Conservation (phyloP, 1,284 basidiomycete species). For the Fistulina hepatica region DNA sequence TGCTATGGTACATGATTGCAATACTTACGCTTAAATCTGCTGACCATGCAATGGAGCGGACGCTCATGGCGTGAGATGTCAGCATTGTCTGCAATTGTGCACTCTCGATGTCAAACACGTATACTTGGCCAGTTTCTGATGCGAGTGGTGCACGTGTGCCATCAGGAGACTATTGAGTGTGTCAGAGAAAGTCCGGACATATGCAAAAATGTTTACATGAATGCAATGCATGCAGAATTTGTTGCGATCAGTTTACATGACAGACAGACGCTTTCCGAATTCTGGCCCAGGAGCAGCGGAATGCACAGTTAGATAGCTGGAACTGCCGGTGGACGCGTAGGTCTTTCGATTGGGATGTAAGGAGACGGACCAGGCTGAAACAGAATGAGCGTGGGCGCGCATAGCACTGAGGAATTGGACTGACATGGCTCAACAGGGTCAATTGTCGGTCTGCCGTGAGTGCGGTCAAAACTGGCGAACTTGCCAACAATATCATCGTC, state of each 20-base stretch:
- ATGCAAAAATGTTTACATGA: conserved; percentile 24
- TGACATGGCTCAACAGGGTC: conserved; percentile 69
- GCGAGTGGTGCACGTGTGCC: conserved; percentile 69
- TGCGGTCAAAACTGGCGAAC: conserved; percentile 65
- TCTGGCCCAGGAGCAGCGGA: conserved; percentile 41
- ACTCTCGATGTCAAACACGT: conserved; percentile 67
- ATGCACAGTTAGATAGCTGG: conserved; percentile 61
- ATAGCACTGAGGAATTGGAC: conserved; percentile 19
- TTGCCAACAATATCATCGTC: conserved; percentile 46
- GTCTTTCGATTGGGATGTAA: conserved; percentile 60
- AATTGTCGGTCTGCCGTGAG: conserved; percentile 36
- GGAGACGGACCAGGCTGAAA: conserved; percentile 71
- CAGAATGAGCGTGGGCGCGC: conserved; percentile 13
- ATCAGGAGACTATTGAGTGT: conserved; percentile 71
- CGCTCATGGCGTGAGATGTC: conserved; percentile 77
- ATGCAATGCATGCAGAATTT: conserved; percentile 77
- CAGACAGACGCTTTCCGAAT: conserved; percentile 50
- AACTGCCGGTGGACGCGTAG: conserved; percentile 71
- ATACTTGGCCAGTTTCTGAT: conserved; percentile 73
- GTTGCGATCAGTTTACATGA: conserved; percentile 56
- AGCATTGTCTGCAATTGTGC: conserved; percentile 55
- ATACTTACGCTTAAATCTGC: conserved; percentile 49
- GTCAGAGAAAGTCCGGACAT: conserved; percentile 1
- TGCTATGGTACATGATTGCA: background rate
- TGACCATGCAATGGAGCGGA: conserved; percentile 77